Evolutionary conservation across 768 basidiomycete genomes (phyloP), one percentile per base, ranked within the genome.

Genomic region (Boletus coccyginus): DNA sequence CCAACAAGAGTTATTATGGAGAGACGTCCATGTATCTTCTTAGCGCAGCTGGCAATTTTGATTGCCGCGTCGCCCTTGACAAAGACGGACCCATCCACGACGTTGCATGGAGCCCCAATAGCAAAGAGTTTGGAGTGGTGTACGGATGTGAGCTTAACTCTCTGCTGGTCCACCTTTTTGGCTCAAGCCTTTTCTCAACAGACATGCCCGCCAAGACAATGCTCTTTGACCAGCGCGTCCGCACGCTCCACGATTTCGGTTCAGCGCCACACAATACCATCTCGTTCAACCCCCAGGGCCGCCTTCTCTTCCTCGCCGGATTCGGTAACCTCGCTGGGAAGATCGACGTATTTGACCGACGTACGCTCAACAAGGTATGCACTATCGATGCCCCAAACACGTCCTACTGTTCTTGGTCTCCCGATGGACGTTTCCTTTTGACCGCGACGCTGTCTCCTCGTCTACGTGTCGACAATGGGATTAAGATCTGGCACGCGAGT

Each of bases 41-140:
- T 59, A 94, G 88, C 60, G 86, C 94, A 17, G 88, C 92, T 10
- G 95, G 96, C 16, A 91, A 93, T 63, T 98, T 94, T 64, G 95
- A 98, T 69, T 93, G 92, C 68, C 81, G 93, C 31, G 90, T 98
- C 29, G 76, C 80, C 2, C 75, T 92, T 63, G 94, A 97, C 75
- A 98, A 97, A 77, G 96, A 98, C 58, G 97, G 97, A 1, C 94
- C 94, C 1, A 93, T 99, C 59, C 94, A 97, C 66, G 97, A 98
- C 69, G 97, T 96, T 58, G 75, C 84, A 16, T 99, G 97, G 97
- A 94, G 87, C 61, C 94, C 97, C 9, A 94, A 93, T 64, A 93
- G 92, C 49, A 93, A 95, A 73, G 97, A 99, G 73, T 99, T 99
- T 68, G 87, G 86, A 46, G 94, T 98, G 36, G 89, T 94, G 29